Evolutionary conservation across 495 filamentous ascomycete genomes (phyloP).

Genomic region (Daldinia caldariorum): DNA sequence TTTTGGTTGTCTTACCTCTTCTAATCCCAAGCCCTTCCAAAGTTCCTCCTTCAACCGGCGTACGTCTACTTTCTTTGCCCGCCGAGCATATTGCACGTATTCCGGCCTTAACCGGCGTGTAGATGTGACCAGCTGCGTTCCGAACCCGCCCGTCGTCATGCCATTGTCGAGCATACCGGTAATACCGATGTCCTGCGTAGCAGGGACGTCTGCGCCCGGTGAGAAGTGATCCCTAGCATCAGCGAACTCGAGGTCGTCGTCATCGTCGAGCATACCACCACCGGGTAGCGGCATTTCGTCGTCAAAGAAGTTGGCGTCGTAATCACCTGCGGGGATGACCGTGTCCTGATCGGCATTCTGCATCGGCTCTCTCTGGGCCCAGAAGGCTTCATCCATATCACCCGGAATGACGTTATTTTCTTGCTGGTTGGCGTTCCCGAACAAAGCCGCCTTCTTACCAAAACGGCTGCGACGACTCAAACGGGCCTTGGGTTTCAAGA

Average conservation of each 20-base stretch:
- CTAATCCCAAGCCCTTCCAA: constrained; percentile 85
- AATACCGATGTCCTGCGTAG: constrained; percentile 54
- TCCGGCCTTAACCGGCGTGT: constrained; percentile 83
- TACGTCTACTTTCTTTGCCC: constrained; percentile 99
- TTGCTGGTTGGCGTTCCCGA: constrained; percentile 52
- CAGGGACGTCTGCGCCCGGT: constrained; percentile 69
- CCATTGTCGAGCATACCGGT: constrained; percentile 59
- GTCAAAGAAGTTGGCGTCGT: constrained; percentile 99
- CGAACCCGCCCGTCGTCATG: constrained; percentile 74
- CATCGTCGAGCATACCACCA: constrained; percentile 79
- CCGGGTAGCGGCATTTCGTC: constrained; percentile 83
- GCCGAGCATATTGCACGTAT: constrained; percentile 94
- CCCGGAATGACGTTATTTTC: constrained; percentile 67
- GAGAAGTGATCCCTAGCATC: constrained; percentile 93
- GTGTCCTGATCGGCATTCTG: constrained; percentile 55
- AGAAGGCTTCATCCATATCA: constrained; percentile 95
- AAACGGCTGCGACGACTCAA: constrained; percentile 61
- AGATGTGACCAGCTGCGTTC: constrained; percentile 92
- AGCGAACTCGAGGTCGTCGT: constrained; percentile 76
- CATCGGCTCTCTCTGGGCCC: constrained; percentile 78
- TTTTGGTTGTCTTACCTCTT: constrained; percentile 50
- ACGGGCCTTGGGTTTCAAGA: constrained; percentile 91
- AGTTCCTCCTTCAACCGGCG: constrained; percentile 93
- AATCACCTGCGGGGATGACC: constrained; percentile 70
- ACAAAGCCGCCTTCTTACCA: constrained; percentile 50